Evolutionary conservation across 2,329 filamentous ascomycete genomes (phyloP).

Genomic region (Erysiphe pulchra): DNA sequence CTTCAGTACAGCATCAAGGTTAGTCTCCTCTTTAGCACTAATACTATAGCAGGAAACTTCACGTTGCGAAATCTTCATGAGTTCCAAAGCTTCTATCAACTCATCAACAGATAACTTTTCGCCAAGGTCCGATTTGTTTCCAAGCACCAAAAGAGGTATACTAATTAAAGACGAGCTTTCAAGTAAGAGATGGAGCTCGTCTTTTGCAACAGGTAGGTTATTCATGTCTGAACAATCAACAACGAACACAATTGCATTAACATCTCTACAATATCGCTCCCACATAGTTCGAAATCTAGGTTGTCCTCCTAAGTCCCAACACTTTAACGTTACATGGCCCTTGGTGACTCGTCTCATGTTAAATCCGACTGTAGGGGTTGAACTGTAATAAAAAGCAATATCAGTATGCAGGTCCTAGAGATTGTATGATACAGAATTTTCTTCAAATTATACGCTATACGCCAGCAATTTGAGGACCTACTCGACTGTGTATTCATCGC

Average conservation of each 20-base stretch:
- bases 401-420: conserved; percentile 15
- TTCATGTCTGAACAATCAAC: conserved; percentile 79
- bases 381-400: conserved; percentile 28
- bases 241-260: conserved; percentile 96
- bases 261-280: conserved; percentile 93
- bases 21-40: conserved; percentile 95
- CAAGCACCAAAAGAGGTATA: conserved; percentile 79
- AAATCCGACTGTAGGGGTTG: conserved; percentile 94
- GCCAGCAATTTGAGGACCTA: conserved; percentile 28
- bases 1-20: conserved; percentile 85
- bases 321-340: conserved; percentile 94
- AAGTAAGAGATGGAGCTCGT: conserved; percentile 78
- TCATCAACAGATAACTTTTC: conserved; percentile 82
- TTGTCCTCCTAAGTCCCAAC: conserved; percentile 95
- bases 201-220: conserved; percentile 59
- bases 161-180: conserved; percentile 61
- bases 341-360: conserved; percentile 98
- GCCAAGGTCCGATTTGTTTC: conserved; percentile 92
- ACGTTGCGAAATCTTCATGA: conserved; percentile 69
- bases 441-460: background rate
- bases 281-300: conserved; percentile 96
- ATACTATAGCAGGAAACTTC: conserved; percentile 98
- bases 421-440: background rate
- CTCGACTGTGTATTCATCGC: conserved; percentile 96
- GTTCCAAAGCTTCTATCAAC: conserved; percentile 72